Conservation (phyloP, 2,329 filamentous ascomycete species). For the Epichloe bromicola region DNA sequence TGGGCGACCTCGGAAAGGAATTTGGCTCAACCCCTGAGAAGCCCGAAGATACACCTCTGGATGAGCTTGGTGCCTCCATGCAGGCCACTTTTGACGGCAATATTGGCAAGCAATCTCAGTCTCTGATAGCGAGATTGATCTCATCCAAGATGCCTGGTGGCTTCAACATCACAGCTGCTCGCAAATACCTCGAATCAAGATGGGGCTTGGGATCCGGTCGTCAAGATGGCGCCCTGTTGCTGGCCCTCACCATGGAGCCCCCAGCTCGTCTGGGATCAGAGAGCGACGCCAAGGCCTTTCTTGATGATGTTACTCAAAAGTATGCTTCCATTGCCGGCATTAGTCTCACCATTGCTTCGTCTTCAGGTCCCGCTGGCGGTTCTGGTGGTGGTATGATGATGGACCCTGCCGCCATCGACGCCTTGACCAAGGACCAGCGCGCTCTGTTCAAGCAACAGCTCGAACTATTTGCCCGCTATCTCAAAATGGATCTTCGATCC, state of each 20-base stretch:
- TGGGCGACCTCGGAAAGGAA: conserved; percentile 94
- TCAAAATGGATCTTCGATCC: conserved; percentile 94
- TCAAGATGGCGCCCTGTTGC: conserved; percentile 79
- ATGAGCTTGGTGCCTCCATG: conserved; percentile 90
- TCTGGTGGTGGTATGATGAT: conserved; percentile 91
- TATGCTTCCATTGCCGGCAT: conserved; percentile 78
- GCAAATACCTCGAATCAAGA: conserved; percentile 88
- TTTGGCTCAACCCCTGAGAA: conserved; percentile 97
- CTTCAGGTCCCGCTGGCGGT: conserved; percentile 59
- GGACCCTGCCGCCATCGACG: conserved; percentile 94
- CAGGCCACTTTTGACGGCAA: conserved; percentile 98
- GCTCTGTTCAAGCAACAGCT: conserved; percentile 97
- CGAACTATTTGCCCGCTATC: conserved; percentile 84
- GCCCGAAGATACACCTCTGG: conserved; percentile 91
- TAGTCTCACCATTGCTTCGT: conserved; percentile 63
- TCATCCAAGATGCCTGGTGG: conserved; percentile 99
- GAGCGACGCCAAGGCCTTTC: conserved; percentile 78
- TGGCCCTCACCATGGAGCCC: conserved; percentile 90
- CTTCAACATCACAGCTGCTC: conserved; percentile 93
- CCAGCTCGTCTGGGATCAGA: conserved; percentile 79
- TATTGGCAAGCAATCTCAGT: conserved; percentile 90
- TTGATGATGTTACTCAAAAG: conserved; percentile 80
- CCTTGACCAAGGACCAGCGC: conserved; percentile 90
- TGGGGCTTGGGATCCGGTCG: conserved; percentile 81
- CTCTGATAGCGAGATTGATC: conserved; percentile 83